These are phyloP conservation scores for Berkeleyomyces basicola DNA, from an alignment of 2,329 filamentous ascomycete species.

Conservation along the genomic window DNA sequence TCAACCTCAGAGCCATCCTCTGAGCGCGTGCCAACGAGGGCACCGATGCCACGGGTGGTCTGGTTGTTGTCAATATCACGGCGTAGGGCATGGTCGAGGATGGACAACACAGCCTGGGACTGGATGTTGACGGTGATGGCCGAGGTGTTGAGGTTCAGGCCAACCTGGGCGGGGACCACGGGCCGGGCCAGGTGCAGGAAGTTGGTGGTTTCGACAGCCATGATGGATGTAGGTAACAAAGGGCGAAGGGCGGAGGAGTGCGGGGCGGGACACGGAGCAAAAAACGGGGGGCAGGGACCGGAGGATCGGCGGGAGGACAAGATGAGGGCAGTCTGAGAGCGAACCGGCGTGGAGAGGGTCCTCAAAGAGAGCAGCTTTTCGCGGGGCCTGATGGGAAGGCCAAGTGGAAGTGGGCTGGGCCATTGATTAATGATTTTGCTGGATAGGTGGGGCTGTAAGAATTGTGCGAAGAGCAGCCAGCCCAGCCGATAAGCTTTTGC, in stretches of 20 bases:
- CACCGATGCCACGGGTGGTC: slow-evolving; percentile 91
- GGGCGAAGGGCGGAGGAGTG: neutral
- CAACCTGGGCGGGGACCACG: slow-evolving; percentile 63
- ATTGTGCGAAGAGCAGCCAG: slow-evolving; percentile 10
- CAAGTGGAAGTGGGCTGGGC: slow-evolving; percentile 9
- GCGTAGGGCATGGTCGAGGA: slow-evolving; percentile 88
- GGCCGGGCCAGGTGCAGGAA: slow-evolving; percentile 93
- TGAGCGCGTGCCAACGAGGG: slow-evolving; percentile 77
- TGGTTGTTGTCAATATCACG: slow-evolving; percentile 60
- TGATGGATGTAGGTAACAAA: slow-evolving; percentile 25
- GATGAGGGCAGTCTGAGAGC: neutral
- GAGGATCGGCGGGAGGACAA: neutral
- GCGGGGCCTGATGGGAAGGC: slow-evolving; percentile 4
- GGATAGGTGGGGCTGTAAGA: slow-evolving; percentile 9
- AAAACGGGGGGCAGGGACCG: neutral
- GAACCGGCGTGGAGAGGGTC: neutral
- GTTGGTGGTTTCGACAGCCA: slow-evolving; percentile 64
- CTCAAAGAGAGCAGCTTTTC: slow-evolving; percentile 4
- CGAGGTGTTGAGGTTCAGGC: slow-evolving; percentile 70
- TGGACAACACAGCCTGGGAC: slow-evolving; percentile 65
- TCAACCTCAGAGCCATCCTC: slow-evolving; percentile 96
- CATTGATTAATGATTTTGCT: slow-evolving; percentile 10
- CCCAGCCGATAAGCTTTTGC: no score
- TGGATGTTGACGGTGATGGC: slow-evolving; percentile 90
- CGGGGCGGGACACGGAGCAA: neutral